These are phyloP conservation scores for Bryoerythrophyllum caledonicum DNA, from an alignment of 225 moss, liverwort and hornwort genomes.

Conservation along the genomic window DNA sequence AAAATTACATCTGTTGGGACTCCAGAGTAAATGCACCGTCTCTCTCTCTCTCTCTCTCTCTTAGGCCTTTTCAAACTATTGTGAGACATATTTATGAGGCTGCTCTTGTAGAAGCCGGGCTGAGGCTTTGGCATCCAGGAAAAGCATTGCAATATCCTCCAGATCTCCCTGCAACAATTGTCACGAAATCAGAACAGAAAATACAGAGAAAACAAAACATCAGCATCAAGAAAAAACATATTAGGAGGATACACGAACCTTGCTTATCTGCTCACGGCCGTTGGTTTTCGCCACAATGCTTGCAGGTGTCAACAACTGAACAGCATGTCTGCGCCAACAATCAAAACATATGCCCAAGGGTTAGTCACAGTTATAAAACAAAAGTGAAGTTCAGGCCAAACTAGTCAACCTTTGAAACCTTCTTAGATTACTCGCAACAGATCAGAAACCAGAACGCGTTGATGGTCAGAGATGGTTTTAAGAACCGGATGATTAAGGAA, in stretches of 20 bases:
- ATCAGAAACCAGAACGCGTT: neutral
- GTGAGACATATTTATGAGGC: conserved; percentile 86
- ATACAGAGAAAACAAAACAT: neutral
- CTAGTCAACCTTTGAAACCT: neutral
- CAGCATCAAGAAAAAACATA: neutral
- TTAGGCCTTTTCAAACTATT: conserved; percentile 33
- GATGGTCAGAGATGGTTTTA: neutral
- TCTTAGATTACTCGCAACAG: neutral
- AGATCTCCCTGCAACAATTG: conserved; percentile 60
- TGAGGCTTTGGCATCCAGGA: conserved; percentile 92
- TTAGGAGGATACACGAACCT: conserved; percentile 40
- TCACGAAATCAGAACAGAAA: neutral
- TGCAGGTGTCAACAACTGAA: conserved; percentile 88
- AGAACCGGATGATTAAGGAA: neutral
- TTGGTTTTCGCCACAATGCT: conserved; percentile 90
- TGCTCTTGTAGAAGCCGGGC: conserved; percentile 92
- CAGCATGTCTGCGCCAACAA: conserved; percentile 66
- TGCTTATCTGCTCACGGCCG: conserved; percentile 83
- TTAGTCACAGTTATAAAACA: conserved; percentile 18
- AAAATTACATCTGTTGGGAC: neutral
- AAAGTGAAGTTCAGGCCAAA: neutral
- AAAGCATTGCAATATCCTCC: conserved; percentile 87
- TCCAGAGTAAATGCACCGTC: conserved; percentile 10
- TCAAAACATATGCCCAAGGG: neutral
- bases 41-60: no score